Conservation (phyloP, 2,329 filamentous ascomycete species). For the Bipolaris bicolor region DNA sequence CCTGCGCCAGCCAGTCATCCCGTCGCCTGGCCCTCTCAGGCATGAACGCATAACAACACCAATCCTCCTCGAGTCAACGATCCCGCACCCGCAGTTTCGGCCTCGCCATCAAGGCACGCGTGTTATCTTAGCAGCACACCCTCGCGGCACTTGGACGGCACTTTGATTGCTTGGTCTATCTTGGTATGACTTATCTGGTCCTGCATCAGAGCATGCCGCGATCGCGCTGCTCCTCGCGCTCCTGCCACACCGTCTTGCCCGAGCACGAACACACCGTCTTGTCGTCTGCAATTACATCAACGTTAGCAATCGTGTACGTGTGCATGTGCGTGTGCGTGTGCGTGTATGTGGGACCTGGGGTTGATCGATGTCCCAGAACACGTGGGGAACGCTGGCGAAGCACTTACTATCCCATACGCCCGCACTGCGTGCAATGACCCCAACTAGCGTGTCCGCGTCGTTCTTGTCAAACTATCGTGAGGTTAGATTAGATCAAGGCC, state of each 20-base stretch:
- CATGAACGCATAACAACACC: slow-evolving; percentile 46
- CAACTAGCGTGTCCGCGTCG: slow-evolving; percentile 84
- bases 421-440: slow-evolving; percentile 92
- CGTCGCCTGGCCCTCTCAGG: slow-evolving; percentile 28
- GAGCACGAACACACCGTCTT: slow-evolving; percentile 98
- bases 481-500: slow-evolving; percentile 53
- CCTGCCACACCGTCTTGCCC: slow-evolving; percentile 97
- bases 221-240: slow-evolving; percentile 84
- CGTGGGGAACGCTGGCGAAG: slow-evolving; percentile 4
- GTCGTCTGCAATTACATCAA: slow-evolving; percentile 60
- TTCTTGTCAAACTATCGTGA: slow-evolving; percentile 56
- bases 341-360: too few relatives aligned
- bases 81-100: slow-evolving; percentile 44
- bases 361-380: not conserved
- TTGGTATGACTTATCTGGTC: slow-evolving; percentile 18
- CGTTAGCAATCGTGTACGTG: slow-evolving; percentile 3
- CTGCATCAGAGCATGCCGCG: slow-evolving; percentile 90
- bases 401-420: slow-evolving; percentile 82
- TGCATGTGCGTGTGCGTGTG: too few relatives aligned
- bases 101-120: slow-evolving; percentile 39
- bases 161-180: slow-evolving; percentile 24
- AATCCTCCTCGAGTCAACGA: slow-evolving; percentile 37
- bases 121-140: slow-evolving; percentile 21
- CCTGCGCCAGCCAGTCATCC: slow-evolving; percentile 29
- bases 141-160: slow-evolving; percentile 27